Conservation (phyloP, 2,329 filamentous ascomycete species). For the Parastagonospora avenae region DNA sequence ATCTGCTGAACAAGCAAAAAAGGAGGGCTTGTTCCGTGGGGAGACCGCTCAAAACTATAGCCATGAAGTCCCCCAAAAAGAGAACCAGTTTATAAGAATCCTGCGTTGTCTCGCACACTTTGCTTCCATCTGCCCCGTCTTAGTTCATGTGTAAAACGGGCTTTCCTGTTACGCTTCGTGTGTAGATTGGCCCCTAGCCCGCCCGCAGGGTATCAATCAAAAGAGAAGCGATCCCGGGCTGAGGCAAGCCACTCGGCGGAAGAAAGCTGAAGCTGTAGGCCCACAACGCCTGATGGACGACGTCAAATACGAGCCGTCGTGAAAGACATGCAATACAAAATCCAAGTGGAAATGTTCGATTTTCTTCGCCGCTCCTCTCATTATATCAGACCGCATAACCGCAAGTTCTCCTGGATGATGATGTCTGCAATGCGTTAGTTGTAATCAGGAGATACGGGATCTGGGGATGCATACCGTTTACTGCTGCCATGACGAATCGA, state of each 20-base stretch:
- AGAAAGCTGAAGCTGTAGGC: slow-evolving; percentile 39
- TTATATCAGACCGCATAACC: slow-evolving; percentile 96
- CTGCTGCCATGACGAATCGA: slow-evolving; percentile 98
- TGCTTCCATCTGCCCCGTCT: background rate
- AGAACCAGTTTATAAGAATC: background rate
- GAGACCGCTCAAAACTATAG: background rate
- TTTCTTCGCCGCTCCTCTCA: slow-evolving; percentile 22
- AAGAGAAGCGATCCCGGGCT: slow-evolving; percentile 36
- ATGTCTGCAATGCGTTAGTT: slow-evolving; percentile 74
- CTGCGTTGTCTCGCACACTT: background rate
- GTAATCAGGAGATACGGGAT: background rate
- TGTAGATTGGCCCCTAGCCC: slow-evolving; percentile 25
- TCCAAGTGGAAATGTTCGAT: slow-evolving; percentile 35
- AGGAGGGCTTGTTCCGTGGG: background rate
- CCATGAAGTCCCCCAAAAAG: slow-evolving; percentile 1
- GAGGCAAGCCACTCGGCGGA: slow-evolving; percentile 38
- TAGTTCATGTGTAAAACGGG: background rate
- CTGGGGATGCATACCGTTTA: slow-evolving; percentile 76
- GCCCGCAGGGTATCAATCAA: slow-evolving; percentile 46
- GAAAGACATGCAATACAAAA: slow-evolving; percentile 45
- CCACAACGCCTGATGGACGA: slow-evolving; percentile 45
- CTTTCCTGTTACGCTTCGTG: background rate
- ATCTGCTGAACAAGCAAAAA: background rate
- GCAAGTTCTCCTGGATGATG: slow-evolving; percentile 99
- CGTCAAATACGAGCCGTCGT: slow-evolving; percentile 37